Conservation (phyloP, 371 early-diverging fungal species). For the Choanephora cucurbitarum region DNA sequence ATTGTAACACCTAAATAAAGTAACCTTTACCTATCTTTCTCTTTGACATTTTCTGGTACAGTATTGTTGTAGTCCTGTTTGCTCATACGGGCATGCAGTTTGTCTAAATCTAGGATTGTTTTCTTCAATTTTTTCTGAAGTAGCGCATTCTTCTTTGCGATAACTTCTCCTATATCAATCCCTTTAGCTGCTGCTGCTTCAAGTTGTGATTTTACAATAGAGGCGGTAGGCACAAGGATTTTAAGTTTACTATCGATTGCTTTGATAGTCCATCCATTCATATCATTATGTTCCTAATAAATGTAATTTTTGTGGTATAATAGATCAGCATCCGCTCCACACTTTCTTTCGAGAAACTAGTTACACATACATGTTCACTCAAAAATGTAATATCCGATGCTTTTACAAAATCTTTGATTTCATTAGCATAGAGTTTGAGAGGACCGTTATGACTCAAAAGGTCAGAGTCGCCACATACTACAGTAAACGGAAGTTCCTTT, state of each 20-base stretch:
- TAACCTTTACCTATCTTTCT: conserved; percentile 45
- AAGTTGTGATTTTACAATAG: conserved; percentile 40
- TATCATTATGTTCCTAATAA: not conserved
- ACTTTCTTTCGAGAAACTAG: too few relatives aligned
- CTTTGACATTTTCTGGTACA: conserved; percentile 45
- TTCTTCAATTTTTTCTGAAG: conserved; percentile 41
- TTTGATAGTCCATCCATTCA: conserved; percentile 28
- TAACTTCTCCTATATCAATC: conserved; percentile 18
- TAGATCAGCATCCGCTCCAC: too few relatives aligned
- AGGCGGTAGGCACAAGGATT: conserved; percentile 49
- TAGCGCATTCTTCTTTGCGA: conserved; percentile 27
- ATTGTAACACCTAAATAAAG: conserved; percentile 3
- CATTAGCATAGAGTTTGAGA: conserved; percentile 39
- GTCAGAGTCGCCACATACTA: conserved; percentile 43
- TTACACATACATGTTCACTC: not conserved
- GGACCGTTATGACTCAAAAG: conserved; percentile 32
- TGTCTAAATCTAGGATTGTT: conserved; percentile 33
- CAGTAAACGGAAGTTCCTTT: conserved; percentile 52
- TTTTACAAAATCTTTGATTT: conserved; percentile 49
- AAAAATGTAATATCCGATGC: conserved; percentile 33
- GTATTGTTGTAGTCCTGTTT: conserved; percentile 38
- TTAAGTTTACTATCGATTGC: conserved; percentile 41
- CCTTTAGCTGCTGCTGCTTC: conserved; percentile 38
- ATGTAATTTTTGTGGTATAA: too few relatives aligned
- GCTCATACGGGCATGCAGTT: conserved; percentile 31